Evolutionary conservation across 371 early-diverging fungal species (phyloP).

Genomic region (Apophysomyces trapeziformis): DNA sequence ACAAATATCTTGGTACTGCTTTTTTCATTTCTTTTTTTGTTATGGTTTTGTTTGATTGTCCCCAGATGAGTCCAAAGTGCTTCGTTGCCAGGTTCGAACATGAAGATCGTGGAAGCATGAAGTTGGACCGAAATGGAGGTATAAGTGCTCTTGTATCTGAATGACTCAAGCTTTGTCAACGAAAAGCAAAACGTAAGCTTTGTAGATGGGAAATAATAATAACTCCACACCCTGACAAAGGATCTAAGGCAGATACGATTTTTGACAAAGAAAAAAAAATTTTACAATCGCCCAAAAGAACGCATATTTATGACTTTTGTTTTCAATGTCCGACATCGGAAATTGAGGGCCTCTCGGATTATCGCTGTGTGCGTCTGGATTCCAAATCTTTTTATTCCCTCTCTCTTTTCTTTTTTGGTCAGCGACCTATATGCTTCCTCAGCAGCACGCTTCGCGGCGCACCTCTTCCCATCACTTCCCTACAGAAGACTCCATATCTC

Average conservation of each 20-base stretch:
- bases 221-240: constrained; percentile 38
- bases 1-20: no score
- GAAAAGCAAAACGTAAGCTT: constrained; percentile 36
- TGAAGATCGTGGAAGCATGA: constrained; percentile 10
- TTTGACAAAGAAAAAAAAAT: constrained; percentile 8
- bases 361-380: no score
- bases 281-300: background rate
- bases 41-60: constrained; percentile 26
- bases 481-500: no score
- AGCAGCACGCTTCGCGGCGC: no score
- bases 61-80: constrained; percentile 42
- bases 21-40: constrained; percentile 22
- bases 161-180: constrained; percentile 57
- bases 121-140: constrained; percentile 47
- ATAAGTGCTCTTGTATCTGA: constrained; percentile 48
- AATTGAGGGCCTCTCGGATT: background rate
- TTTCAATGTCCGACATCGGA: background rate
- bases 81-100: constrained; percentile 18
- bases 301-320: constrained; percentile 6
- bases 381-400: no score
- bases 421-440: no score
- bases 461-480: no score
- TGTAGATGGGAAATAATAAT: constrained; percentile 15
- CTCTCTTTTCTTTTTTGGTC: no score
- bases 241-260: constrained; percentile 53